A percentile compares a stretch with the other conserved stretches of the same genome.
These are phyloP conservation scores for Cryptosporidium andersoni DNA, from an alignment of 169 alveolate genomes.

Conservation along the genomic window DNA sequence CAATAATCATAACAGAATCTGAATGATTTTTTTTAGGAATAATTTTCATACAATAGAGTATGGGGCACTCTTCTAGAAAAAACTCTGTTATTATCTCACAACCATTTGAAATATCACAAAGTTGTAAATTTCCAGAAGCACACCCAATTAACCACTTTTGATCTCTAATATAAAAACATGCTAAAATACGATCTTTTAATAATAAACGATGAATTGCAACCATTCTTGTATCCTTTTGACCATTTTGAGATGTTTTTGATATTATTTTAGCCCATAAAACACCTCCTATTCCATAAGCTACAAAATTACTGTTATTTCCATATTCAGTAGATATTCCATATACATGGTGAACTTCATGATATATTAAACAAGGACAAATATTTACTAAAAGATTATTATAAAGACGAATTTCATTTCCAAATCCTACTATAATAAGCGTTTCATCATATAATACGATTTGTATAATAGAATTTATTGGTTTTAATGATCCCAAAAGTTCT, in stretches of 20 bases:
- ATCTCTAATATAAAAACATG: conserved; percentile 7
- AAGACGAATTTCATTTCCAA: conserved; percentile 56
- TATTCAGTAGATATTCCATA: conserved; percentile 22
- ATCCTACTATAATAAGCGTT: conserved; percentile 21
- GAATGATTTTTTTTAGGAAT: not conserved
- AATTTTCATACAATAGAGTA: conserved; percentile 37
- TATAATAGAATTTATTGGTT: conserved; percentile 41
- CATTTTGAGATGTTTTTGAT: not conserved
- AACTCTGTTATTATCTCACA: not conserved
- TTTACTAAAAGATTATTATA: conserved; percentile 10
- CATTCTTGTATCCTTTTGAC: not conserved
- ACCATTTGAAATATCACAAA: not conserved
- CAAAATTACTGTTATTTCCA: not conserved
- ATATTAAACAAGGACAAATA: conserved; percentile 1
- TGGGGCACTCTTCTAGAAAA: conserved; percentile 7
- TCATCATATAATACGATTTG: not conserved
- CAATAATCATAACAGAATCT: conserved; percentile 13
- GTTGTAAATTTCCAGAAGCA: conserved; percentile 27
- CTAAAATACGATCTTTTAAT: conserved; percentile 32
- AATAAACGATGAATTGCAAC: not conserved
- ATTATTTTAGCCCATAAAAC: conserved; percentile 22
- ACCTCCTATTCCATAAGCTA: conserved; percentile 15
- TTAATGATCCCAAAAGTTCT: conserved; percentile 20
- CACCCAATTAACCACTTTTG: conserved; percentile 51
- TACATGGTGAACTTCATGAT: conserved; percentile 50